Evolutionary conservation across 2,329 filamentous ascomycete genomes (phyloP).

Genomic region (Parafenestella ontariensis): DNA sequence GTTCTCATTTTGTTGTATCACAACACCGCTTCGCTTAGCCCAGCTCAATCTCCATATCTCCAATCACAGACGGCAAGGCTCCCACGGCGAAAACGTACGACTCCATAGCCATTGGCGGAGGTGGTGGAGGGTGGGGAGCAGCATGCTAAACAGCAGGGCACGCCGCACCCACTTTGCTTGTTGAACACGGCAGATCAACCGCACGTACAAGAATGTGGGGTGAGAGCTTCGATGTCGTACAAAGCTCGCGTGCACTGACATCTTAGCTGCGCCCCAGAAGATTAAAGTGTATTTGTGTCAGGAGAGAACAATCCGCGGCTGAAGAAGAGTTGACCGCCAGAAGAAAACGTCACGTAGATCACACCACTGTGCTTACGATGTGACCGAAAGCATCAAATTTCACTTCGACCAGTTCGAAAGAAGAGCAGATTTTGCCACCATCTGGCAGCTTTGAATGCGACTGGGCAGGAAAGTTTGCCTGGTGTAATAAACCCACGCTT

Average conservation of each 20-base stretch:
- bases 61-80: conserved; percentile 48
- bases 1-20: conserved; percentile 6
- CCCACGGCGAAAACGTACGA: conserved; percentile 59
- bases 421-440: conserved; percentile 76
- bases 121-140: conserved; percentile 60
- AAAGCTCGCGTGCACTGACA: conserved; percentile 63
- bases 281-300: conserved; percentile 9
- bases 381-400: conserved; percentile 74
- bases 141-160: conserved; percentile 60
- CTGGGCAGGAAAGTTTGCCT: conserved; percentile 71
- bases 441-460: conserved; percentile 75
- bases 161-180: conserved; percentile 58
- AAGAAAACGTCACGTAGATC: conserved; percentile 72
- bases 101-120: conserved; percentile 63
- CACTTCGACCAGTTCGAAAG: conserved; percentile 80
- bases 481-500: conserved; percentile 75
- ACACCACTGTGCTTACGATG: conserved; percentile 77
- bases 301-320: neutral
- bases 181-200: conserved; percentile 59
- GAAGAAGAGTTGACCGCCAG: conserved; percentile 4
- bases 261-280: conserved; percentile 78
- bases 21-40: conserved; percentile 4
- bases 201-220: conserved; percentile 63
- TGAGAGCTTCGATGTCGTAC: conserved; percentile 50
- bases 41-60: conserved; percentile 24